A percentile compares a stretch with the other conserved stretches of the same genome.
phyloP scores from a whole-genome alignment of 1,139 yeast genomes.

The Barnettozyma hawaiiensis region DNA sequence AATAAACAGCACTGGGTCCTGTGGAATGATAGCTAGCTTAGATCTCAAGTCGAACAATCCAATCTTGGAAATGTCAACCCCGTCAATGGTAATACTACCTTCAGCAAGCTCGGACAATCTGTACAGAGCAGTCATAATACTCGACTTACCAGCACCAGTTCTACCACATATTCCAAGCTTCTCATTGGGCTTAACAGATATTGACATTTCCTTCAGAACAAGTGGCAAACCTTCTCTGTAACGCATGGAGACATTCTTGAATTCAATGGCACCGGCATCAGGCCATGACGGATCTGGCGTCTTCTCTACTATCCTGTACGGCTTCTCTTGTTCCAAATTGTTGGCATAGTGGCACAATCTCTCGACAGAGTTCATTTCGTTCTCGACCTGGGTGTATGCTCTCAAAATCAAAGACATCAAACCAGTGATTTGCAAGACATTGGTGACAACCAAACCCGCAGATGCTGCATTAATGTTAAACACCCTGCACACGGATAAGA shows the following conservation, averaged over 20 bases:
- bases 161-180: slow-evolving; percentile 60
- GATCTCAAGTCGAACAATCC: slow-evolving; percentile 45
- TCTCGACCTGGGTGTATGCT: slow-evolving; percentile 65
- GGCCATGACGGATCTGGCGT: slow-evolving; percentile 64
- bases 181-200: slow-evolving; percentile 30
- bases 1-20: slow-evolving; percentile 55
- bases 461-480: slow-evolving; percentile 63
- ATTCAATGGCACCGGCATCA: slow-evolving; percentile 46
- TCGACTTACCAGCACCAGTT: slow-evolving; percentile 62
- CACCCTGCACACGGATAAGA: slow-evolving; percentile 61
- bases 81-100: slow-evolving; percentile 47
- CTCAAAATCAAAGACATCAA: slow-evolving; percentile 46
- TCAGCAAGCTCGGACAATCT: slow-evolving; percentile 42
- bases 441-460: slow-evolving; percentile 68
- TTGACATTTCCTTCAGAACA: slow-evolving; percentile 52
- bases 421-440: slow-evolving; percentile 50
- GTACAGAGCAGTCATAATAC: slow-evolving; percentile 53
- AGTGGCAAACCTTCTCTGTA: slow-evolving; percentile 75
- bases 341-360: slow-evolving; percentile 67
- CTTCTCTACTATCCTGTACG: slow-evolving; percentile 45
- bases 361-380: slow-evolving; percentile 84
- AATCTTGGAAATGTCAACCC: slow-evolving; percentile 39
- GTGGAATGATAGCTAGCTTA: slow-evolving; percentile 54
- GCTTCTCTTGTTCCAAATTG: slow-evolving; percentile 61
- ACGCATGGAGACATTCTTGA: slow-evolving; percentile 53